Conservation (phyloP, 1,139 yeast species). For the Geotrichum phurueaensis region DNA sequence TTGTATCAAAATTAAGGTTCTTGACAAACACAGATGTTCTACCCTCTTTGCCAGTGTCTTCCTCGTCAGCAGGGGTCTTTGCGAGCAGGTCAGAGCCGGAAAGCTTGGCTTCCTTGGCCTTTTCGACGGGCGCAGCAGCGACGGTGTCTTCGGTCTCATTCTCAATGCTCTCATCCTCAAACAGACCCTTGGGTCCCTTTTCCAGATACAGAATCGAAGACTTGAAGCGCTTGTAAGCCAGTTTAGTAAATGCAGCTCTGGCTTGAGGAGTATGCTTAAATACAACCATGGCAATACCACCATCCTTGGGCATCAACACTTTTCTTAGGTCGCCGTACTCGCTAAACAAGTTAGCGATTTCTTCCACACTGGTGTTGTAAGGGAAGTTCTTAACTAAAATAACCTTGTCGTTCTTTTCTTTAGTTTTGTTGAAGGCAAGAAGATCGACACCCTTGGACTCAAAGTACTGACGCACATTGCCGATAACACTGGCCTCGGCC, state of each 20-base stretch:
- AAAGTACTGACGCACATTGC: constrained; percentile 82
- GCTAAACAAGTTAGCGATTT: constrained; percentile 72
- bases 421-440: constrained; percentile 53
- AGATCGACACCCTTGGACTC: constrained; percentile 82
- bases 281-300: constrained; percentile 94
- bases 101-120: constrained; percentile 34
- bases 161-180: constrained; percentile 41
- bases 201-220: constrained; percentile 82
- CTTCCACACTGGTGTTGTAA: constrained; percentile 73
- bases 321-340: constrained; percentile 76
- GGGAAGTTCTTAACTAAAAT: constrained; percentile 87
- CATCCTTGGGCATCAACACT: constrained; percentile 91
- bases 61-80: constrained; percentile 38
- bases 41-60: constrained; percentile 48
- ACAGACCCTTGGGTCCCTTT: constrained; percentile 84
- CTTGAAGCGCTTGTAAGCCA: constrained; percentile 82
- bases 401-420: constrained; percentile 75
- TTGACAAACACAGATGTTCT: constrained; percentile 85
- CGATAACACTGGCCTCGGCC: constrained; percentile 94
- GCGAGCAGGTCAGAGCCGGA: constrained; percentile 30
- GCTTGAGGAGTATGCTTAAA: constrained; percentile 80
- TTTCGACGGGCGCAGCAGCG: constrained; percentile 24
- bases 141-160: constrained; percentile 38
- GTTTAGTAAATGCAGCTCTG: constrained; percentile 79
- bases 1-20: constrained; percentile 83